Percentiles rank a stretch among this genome's conserved stretches.
Evolutionary conservation across 345 rosid species (phyloP).

Genomic region (Salix udensis): DNA sequence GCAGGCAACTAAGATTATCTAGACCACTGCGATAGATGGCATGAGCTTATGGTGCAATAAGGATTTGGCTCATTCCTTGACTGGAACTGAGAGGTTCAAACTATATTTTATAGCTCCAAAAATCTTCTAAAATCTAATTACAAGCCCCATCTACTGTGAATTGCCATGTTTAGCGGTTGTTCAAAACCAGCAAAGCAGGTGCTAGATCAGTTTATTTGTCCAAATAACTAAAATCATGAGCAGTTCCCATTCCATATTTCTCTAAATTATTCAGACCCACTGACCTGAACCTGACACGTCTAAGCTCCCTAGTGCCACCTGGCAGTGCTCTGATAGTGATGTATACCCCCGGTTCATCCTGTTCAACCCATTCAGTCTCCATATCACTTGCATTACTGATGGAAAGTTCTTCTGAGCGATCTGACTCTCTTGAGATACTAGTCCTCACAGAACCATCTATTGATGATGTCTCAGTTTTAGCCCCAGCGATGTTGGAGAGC

Average conservation of each 20-base stretch:
- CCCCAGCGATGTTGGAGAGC: conserved; percentile 60
- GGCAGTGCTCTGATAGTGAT: conserved; percentile 76
- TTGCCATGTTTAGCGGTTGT: background rate
- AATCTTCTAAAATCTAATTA: background rate
- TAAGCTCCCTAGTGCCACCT: conserved; percentile 78
- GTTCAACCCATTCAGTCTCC: conserved; percentile 94
- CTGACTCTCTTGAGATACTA: conserved; percentile 73
- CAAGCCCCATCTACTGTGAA: background rate
- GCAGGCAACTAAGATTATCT: background rate
- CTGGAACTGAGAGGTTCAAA: background rate
- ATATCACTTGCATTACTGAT: conserved; percentile 85
- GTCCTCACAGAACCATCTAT: conserved; percentile 64
- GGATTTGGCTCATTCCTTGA: background rate
- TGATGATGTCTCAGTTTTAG: conserved; percentile 74
- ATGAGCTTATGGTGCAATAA: background rate
- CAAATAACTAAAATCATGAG: background rate
- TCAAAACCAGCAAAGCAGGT: background rate
- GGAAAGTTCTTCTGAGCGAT: conserved; percentile 72
- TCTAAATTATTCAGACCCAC: conserved; percentile 3
- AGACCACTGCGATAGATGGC: background rate
- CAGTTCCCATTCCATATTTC: background rate
- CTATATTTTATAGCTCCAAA: background rate
- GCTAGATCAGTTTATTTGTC: background rate
- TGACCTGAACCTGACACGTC: conserved; percentile 96
- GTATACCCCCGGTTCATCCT: conserved; percentile 93